phyloP scores from a whole-genome alignment of 495 filamentous ascomycete genomes.

The Tetracladium marchalianum region DNA sequence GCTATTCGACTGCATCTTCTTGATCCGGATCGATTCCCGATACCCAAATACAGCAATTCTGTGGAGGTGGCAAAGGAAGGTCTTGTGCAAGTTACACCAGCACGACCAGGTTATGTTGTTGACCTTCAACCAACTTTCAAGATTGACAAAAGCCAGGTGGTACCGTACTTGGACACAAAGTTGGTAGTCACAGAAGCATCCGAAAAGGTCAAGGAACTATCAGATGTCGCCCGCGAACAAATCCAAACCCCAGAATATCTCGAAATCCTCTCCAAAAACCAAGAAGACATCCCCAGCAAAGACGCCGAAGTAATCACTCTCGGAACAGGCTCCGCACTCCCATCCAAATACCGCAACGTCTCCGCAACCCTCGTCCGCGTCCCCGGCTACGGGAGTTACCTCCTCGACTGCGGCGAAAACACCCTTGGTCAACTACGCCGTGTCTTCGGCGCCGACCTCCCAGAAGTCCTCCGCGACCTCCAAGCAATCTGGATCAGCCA shows the following conservation, averaged over 20 bases:
- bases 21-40: conserved; percentile 55
- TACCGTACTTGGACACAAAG: conserved; percentile 42
- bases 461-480: conserved; percentile 64
- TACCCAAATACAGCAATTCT: conserved; percentile 50
- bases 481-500: conserved; percentile 91
- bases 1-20: conserved; percentile 58
- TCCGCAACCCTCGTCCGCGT: conserved; percentile 77
- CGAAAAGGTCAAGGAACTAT: conserved; percentile 40
- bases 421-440: conserved; percentile 87
- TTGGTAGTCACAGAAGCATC: conserved; percentile 22
- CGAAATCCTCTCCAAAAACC: conserved; percentile 26
- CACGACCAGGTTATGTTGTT: conserved; percentile 32
- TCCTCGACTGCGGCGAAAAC: conserved; percentile 88
- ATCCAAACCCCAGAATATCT: conserved; percentile 30
- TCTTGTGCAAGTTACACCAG: conserved; percentile 9
- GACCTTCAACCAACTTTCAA: conserved; percentile 56
- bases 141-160: conserved; percentile 37
- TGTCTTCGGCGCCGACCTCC: conserved; percentile 52
- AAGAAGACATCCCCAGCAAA: conserved; percentile 50
- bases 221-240: conserved; percentile 32
- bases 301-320: conserved; percentile 78
- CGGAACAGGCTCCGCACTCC: conserved; percentile 80
- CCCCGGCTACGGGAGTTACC: conserved; percentile 71
- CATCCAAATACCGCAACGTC: conserved; percentile 92
- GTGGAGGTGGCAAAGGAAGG: background rate